Conservation (phyloP, 768 basidiomycete species). For the Pilatotrama ljubarskyi region DNA sequence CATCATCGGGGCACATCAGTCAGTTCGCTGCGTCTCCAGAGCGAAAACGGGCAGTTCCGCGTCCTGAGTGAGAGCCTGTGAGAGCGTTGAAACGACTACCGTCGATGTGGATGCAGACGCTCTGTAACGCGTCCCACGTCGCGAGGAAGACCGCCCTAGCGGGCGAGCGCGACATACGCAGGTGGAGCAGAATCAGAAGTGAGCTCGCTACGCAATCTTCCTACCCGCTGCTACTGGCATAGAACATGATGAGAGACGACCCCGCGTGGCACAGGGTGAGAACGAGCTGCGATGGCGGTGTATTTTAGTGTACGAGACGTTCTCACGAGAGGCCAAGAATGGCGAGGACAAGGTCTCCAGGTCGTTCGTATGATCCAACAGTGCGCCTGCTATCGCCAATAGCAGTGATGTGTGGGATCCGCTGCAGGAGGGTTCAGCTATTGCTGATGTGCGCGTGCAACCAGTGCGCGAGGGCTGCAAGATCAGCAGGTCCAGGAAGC, state of each 20-base stretch:
- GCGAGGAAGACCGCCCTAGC: background rate
- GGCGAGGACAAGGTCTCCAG: constrained; percentile 14
- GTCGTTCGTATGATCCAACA: background rate
- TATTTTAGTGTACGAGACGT: constrained; percentile 9
- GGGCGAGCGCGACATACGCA: background rate
- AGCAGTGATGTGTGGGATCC: background rate
- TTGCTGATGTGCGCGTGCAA: background rate
- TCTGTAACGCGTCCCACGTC: background rate
- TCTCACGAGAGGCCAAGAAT: constrained; percentile 12
- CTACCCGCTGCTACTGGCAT: background rate
- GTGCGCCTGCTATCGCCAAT: background rate
- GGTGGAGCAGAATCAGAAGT: constrained; percentile 13
- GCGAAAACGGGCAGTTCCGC: background rate
- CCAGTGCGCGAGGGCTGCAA: background rate
- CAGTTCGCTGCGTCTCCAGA: background rate
- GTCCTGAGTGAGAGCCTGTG: background rate
- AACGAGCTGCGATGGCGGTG: constrained; percentile 6
- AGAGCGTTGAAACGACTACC: background rate
- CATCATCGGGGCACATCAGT: background rate
- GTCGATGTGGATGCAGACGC: background rate
- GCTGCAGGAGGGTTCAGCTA: background rate
- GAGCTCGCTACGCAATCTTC: background rate
- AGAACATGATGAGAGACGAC: constrained; percentile 11
- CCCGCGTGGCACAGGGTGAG: constrained; percentile 18
- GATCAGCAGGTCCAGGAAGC: background rate